phyloP scores from a whole-genome alignment of 345 rosid species.

The Kandelia obovata region DNA sequence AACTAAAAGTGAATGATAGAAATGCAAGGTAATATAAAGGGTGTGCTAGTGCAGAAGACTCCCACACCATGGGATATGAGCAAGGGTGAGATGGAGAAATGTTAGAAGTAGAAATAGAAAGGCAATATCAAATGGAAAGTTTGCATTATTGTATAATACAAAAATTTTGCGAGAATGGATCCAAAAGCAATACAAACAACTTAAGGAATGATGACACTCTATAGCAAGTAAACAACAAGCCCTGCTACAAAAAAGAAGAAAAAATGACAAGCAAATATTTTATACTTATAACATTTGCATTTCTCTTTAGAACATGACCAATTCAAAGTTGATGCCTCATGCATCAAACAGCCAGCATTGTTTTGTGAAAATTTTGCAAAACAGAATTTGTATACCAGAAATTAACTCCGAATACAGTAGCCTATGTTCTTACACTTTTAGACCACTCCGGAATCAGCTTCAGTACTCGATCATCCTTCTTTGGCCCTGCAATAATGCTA shows the following conservation, averaged over 20 bases:
- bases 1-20: not conserved
- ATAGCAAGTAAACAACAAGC: no score
- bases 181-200: not conserved
- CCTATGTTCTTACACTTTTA: constrained; percentile 56
- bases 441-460: constrained; percentile 77
- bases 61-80: no score
- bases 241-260: no score
- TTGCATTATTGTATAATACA: not conserved
- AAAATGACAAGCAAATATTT: no score
- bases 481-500: constrained; percentile 44
- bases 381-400: not conserved
- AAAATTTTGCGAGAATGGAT: not conserved
- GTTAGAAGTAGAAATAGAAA: no score
- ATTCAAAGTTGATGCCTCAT: no score
- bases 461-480: constrained; percentile 54
- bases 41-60: no score
- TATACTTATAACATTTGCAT: no score
- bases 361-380: not conserved
- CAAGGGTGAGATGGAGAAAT: no score
- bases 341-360: not conserved
- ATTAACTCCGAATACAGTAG: not conserved
- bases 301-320: no score
- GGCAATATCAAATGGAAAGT: not conserved
- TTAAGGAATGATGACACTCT: not conserved
- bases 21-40: not conserved